A percentile compares a stretch with the other conserved stretches of the same genome.
phyloP scores from a whole-genome alignment of 1,284 basidiomycete genomes.

The Boletus chippewaensis region DNA sequence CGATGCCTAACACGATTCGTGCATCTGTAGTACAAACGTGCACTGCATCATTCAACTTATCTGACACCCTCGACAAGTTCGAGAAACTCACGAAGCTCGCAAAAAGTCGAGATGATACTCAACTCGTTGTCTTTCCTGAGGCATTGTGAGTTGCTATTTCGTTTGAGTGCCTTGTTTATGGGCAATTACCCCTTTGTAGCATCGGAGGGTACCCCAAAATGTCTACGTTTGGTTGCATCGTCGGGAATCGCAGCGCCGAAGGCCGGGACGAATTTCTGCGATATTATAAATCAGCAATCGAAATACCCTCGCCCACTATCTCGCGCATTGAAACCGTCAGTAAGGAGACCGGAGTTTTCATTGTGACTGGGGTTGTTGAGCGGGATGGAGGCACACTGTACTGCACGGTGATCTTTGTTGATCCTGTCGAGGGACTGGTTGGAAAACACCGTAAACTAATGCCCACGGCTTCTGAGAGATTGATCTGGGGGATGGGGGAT shows the following conservation, averaged over 20 bases:
- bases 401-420: slow-evolving; percentile 63
- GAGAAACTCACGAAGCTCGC: slow-evolving; percentile 46
- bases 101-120: slow-evolving; percentile 44
- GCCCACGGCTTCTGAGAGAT: slow-evolving; percentile 62
- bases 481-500: slow-evolving; percentile 65
- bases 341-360: slow-evolving; percentile 46
- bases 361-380: slow-evolving; percentile 68
- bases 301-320: slow-evolving; percentile 48
- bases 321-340: slow-evolving; percentile 47
- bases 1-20: slow-evolving; percentile 27
- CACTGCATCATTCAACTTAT: slow-evolving; percentile 47
- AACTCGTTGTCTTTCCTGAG: slow-evolving; percentile 67
- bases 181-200: slow-evolving; percentile 29
- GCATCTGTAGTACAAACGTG: slow-evolving; percentile 54
- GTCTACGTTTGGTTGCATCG: slow-evolving; percentile 51
- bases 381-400: slow-evolving; percentile 61
- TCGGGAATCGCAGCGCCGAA: slow-evolving; percentile 46
- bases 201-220: slow-evolving; percentile 65
- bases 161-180: not conserved
- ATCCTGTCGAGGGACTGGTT: slow-evolving; percentile 50
- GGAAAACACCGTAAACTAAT: slow-evolving; percentile 68
- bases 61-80: slow-evolving; percentile 52
- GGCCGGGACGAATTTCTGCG: slow-evolving; percentile 58
- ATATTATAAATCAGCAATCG: slow-evolving; percentile 52
- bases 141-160: slow-evolving; percentile 48